Base-by-base conservation (phyloP, 805 yeast genomes). In the Candida pini region DNA sequence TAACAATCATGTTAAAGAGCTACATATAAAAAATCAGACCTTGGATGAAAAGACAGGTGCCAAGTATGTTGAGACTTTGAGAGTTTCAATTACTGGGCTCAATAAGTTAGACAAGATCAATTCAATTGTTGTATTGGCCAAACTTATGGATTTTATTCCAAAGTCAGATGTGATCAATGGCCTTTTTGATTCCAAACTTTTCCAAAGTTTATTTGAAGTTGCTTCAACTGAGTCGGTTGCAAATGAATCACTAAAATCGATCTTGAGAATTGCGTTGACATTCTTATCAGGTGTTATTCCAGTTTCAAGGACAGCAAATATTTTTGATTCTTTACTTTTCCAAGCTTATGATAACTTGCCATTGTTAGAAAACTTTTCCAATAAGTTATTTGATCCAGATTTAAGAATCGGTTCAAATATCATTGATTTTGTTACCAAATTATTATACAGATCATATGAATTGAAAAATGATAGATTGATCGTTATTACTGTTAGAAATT, bases 81-180 rank as follows among this genome's bases (percentile, higher is more conserved):
- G 62, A 38, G 31, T 53, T 9, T 66, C 69, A 29, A 67, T 73
- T 21, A 46, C 68, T 37, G 71, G 72, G 10, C 58, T 59, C 32
- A 72, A 68, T 39, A 69, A 68, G 35, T 66, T 68, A 31, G 80
- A 73, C 38, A 65, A 67, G 41, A 66, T 70, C 31, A 74, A 71
- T 51, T 64, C 74, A 3, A 68, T 77, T 8, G 69, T 71, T 2
- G 75, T 76, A 4, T 54, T 78, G 20, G 72, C 79, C 21, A 73
- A 68, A 42, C 58, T 73, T 18, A 53, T 76, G 28, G 78, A 73
- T 28, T 56, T 61, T 16, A 65, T 70, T 6, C 71, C 75, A 4
- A 47, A 45, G 27, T 52, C 58, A 2, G 57, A 54, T 30, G 24
- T 16, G 2, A 34, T 58, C 21, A 42, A 43, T 26, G 15, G 31